phyloP scores from a whole-genome alignment of 2,329 filamentous ascomycete genomes.

The Microdochium bolleyi region DNA sequence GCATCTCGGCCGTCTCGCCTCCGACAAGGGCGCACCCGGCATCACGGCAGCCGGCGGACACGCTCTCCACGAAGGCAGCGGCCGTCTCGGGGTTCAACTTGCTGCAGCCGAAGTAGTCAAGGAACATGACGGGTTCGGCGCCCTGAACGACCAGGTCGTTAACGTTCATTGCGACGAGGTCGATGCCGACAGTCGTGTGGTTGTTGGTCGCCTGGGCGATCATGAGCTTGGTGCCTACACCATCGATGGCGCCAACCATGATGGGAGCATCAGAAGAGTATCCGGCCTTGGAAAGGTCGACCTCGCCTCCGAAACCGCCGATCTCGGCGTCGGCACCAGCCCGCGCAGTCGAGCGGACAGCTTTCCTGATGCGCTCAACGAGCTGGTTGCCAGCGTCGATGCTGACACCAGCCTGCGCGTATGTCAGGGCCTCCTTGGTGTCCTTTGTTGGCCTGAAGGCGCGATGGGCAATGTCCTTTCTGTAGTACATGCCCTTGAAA shows the following conservation, averaged over 20 bases:
- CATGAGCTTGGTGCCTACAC: constrained; percentile 92
- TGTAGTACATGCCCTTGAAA: constrained; percentile 85
- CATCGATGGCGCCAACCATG: constrained; percentile 84
- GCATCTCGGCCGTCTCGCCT: constrained; percentile 98
- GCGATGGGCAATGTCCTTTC: constrained; percentile 85
- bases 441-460: constrained; percentile 43
- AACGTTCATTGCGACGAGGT: constrained; percentile 98
- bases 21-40: constrained; percentile 88
- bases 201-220: constrained; percentile 85
- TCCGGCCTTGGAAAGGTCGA: constrained; percentile 68
- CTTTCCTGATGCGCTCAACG: constrained; percentile 83
- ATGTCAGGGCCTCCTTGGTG: constrained; percentile 60
- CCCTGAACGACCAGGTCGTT: constrained; percentile 97
- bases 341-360: constrained; percentile 76
- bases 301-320: constrained; percentile 86
- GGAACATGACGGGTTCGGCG: constrained; percentile 89
- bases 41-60: constrained; percentile 78
- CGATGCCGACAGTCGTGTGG: constrained; percentile 92
- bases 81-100: constrained; percentile 72
- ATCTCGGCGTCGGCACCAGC: constrained; percentile 89
- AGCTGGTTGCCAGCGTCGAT: constrained; percentile 92
- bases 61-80: constrained; percentile 81
- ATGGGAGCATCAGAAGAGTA: constrained; percentile 63
- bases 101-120: constrained; percentile 96
- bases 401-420: constrained; percentile 86